Evolutionary conservation across 345 rosid species (phyloP), one percentile per base, ranked within the genome.

Genomic region (Theobroma cacao): DNA sequence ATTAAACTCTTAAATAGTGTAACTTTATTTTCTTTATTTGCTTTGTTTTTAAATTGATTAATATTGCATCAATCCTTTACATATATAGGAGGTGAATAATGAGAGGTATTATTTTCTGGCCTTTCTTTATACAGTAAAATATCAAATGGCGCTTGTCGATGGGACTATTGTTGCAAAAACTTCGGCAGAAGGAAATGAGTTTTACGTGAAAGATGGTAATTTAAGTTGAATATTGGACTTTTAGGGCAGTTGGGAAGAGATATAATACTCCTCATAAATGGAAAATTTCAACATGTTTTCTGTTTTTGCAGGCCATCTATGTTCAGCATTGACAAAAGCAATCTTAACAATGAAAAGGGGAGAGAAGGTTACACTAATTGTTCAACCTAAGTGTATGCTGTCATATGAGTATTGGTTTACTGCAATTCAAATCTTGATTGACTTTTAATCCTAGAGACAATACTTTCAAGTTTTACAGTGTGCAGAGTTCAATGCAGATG

Each of bases 131-230:
- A 80, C 85, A 91, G 94, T 91, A 77, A 88, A 87, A 73, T 89
- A 88, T 81, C 78, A 72, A 72, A 87, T 81, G 66, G 66, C 74
- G 17, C 84, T 84, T 65, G 66, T 65, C 59, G 89, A 87, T 82
- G 90, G 91, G 31, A 70, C 86, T 33, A 11, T 88, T 65, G 81
- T 88, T 43, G 85, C 87, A 26, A 81, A 83, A 77, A 76, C 91
- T n/a, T 86, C 77, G 0, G 86, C 81, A 75, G 91, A 75, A 78
- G 92, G 94, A 74, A 40, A 83, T n/a, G 92, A 85, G 67, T 91
- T 89, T 82, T 72, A 79, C 76, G 83, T 91, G 17, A 91, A 85
- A 77, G 92, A 91, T 76, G 91, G 94, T 91, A 85, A 81, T 50
- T 53, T 28, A 47, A 17, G 73, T 75, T 48, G 17, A 67, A 71